Percentiles rank a stretch among this genome's conserved stretches.
phyloP scores from a whole-genome alignment of 306 rosid species.

The Medicago ruthenica region DNA sequence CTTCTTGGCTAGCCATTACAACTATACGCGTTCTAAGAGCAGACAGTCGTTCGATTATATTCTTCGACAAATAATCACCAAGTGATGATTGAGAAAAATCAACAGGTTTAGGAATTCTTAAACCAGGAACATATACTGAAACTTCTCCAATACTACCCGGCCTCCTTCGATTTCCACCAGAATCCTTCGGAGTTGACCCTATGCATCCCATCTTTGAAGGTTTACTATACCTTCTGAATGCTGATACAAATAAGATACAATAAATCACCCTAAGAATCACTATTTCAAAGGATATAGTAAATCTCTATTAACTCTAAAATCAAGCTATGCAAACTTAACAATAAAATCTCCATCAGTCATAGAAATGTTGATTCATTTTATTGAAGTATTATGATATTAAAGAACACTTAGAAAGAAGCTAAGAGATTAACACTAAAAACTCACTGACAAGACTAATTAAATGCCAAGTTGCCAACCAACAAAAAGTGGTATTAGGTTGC shows the following conservation, averaged over 20 bases:
- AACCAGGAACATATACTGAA: slow-evolving; percentile 93
- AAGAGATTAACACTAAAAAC: slow-evolving; percentile 51
- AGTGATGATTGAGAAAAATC: slow-evolving; percentile 77
- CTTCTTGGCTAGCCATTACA: slow-evolving; percentile 96
- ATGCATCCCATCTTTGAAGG: slow-evolving; percentile 76
- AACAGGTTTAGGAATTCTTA: slow-evolving; percentile 90
- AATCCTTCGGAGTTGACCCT: slow-evolving; percentile 73
- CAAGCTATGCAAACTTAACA: too few relatives aligned
- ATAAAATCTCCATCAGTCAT: slow-evolving; percentile 34
- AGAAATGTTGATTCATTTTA: slow-evolving; percentile 35
- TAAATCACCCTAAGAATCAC: slow-evolving; percentile 46
- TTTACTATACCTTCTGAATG: slow-evolving; percentile 47
- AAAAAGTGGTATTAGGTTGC: slow-evolving; percentile 75
- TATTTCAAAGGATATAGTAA: too few relatives aligned
- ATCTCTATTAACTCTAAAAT: too few relatives aligned
- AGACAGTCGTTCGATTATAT: slow-evolving; percentile 75
- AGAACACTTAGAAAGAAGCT: slow-evolving; percentile 50
- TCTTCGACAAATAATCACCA: slow-evolving; percentile 82
- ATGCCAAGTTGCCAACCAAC: slow-evolving; percentile 83
- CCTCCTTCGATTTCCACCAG: slow-evolving; percentile 82
- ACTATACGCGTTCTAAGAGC: slow-evolving; percentile 91
- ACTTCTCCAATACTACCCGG: slow-evolving; percentile 96
- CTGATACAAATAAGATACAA: slow-evolving; percentile 43
- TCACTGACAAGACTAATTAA: slow-evolving; percentile 55
- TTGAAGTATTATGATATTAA: slow-evolving; percentile 38